phyloP scores from a whole-genome alignment of 306 rosid genomes.

The Cicer yamashitae region DNA sequence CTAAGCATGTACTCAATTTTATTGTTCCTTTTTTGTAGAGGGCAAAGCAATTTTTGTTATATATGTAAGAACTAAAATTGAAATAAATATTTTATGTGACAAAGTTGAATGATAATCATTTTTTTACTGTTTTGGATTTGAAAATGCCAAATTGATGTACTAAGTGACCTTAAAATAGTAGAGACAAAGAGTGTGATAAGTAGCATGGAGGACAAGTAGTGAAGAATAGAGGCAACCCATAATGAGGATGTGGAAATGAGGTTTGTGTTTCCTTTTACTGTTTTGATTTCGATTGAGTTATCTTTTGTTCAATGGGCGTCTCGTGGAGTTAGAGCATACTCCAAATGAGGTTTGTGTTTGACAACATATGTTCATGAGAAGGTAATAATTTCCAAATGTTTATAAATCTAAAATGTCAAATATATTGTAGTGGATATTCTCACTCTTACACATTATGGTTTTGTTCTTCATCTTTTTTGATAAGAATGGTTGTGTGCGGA shows the following conservation, averaged over 20 bases:
- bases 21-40: too few species aligned
- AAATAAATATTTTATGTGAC: too few species aligned
- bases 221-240: conserved; percentile 44
- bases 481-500: too few species aligned
- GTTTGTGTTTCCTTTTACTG: not conserved
- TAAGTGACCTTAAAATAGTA: conserved; percentile 32
- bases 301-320: not conserved
- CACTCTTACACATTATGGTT: too few species aligned
- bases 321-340: not conserved
- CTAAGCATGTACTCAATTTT: too few species aligned
- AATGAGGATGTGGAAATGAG: conserved; percentile 39
- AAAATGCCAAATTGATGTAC: conserved; percentile 40
- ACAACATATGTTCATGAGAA: not conserved
- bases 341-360: not conserved
- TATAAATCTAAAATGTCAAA: too few species aligned
- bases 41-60: too few species aligned
- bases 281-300: not conserved
- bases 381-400: too few species aligned
- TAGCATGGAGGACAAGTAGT: conserved; percentile 38
- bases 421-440: too few species aligned
- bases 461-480: too few species aligned
- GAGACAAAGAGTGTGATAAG: conserved; percentile 42
- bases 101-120: not conserved
- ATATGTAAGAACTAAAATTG: too few species aligned
- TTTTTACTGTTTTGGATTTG: conserved; percentile 37